A percentile compares a stretch with the other conserved stretches of the same genome.
Evolutionary conservation across 768 basidiomycete genomes (phyloP).

Genomic region (Terana coerulea): DNA sequence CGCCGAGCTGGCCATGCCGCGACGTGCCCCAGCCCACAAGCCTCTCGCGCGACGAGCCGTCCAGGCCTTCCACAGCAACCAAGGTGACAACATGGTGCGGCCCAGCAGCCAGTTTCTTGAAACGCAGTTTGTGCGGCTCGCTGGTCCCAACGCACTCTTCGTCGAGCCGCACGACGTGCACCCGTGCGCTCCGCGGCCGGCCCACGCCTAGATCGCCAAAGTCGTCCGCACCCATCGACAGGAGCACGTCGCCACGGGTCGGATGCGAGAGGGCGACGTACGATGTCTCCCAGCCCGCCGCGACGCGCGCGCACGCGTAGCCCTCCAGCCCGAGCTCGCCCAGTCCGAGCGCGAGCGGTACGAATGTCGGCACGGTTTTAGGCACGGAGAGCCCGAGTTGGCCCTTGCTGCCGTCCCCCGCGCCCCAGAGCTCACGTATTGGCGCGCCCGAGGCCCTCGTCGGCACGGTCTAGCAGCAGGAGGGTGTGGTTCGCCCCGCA

Average conservation of each 20-base stretch:
- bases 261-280: conserved; percentile 57
- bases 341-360: conserved; percentile 39
- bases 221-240: conserved; percentile 84
- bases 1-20: conserved; percentile 82
- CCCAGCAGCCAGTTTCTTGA: conserved; percentile 45
- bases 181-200: conserved; percentile 11
- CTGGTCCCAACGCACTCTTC: conserved; percentile 10
- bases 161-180: conserved; percentile 41
- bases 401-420: conserved; percentile 66
- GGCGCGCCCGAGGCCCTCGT: conserved; percentile 15
- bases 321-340: conserved; percentile 32
- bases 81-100: conserved; percentile 67
- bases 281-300: conserved; percentile 82
- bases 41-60: conserved; percentile 22
- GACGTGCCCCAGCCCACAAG: conserved; percentile 81
- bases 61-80: conserved; percentile 27
- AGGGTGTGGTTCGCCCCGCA: conserved; percentile 82
- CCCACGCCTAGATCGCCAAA: conserved; percentile 77
- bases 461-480: conserved; percentile 44
- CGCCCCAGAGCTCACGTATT: conserved; percentile 57
- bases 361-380: conserved; percentile 37
- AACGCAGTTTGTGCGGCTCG: not conserved
- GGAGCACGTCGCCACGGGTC: conserved; percentile 45
- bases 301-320: conserved; percentile 47
- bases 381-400: conserved; percentile 57